Evolutionary conservation across 192 early-diverging fungal species (phyloP).

Genomic region (Backusella macrospora): DNA sequence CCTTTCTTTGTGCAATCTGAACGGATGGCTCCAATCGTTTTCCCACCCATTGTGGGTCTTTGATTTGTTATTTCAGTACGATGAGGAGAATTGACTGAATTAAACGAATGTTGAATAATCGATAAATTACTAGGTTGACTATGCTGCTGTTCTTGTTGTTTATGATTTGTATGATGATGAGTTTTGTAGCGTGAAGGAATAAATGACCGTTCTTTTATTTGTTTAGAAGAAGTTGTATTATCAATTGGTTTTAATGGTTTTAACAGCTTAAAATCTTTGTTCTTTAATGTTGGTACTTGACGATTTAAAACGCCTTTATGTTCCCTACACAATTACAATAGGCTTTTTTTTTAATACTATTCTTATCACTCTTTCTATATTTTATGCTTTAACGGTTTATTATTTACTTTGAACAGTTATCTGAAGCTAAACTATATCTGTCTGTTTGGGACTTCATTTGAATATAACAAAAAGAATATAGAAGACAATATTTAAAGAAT

Average conservation of each 20-base stretch:
- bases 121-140: not conserved
- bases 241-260: not conserved
- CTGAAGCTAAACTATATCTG: not conserved
- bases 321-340: not conserved
- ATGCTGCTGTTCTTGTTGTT: not conserved
- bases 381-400: not conserved
- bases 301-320: not conserved
- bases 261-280: not conserved
- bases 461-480: not conserved
- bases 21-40: not conserved
- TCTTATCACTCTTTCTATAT: not conserved
- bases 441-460: not conserved
- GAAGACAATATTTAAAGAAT: not conserved
- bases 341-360: not conserved
- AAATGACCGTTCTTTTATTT: not conserved
- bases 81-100: constrained; percentile 7
- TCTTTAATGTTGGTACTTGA: not conserved
- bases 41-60: constrained; percentile 25
- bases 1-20: not conserved
- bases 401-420: not conserved
- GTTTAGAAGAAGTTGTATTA: not conserved
- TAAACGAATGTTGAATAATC: constrained; percentile 1
- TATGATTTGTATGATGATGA: not conserved
- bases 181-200: constrained; percentile 1
- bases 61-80: constrained; percentile 7